Evolutionary conservation across 495 filamentous ascomycete species (phyloP).

Genomic region (Aspergillus saccharolyticus): DNA sequence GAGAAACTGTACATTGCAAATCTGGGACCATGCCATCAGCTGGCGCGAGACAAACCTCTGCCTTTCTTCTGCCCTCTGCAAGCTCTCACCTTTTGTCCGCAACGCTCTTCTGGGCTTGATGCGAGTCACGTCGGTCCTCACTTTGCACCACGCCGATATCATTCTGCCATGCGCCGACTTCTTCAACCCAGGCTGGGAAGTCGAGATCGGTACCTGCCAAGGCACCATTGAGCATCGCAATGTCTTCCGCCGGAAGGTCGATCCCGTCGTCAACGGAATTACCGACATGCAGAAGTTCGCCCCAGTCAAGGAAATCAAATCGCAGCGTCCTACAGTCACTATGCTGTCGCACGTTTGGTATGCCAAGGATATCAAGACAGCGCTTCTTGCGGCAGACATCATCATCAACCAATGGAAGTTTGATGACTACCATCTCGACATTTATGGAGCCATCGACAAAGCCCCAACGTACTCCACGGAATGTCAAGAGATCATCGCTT

Average conservation of each 20-base stretch:
- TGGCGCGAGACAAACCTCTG: conserved; percentile 61
- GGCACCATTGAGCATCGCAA: conserved; percentile 55
- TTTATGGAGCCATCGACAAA: conserved; percentile 60
- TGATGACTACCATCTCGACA: conserved; percentile 56
- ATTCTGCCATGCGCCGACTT: conserved; percentile 60
- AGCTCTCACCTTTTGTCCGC: conserved; percentile 53
- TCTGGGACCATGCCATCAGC: conserved; percentile 66
- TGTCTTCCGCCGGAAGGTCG: conserved; percentile 56
- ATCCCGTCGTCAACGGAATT: conserved; percentile 66
- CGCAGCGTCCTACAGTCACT: conserved; percentile 54
- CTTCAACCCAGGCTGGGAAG: conserved; percentile 66
- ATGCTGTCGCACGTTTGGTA: conserved; percentile 65
- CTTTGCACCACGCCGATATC: conserved; percentile 61
- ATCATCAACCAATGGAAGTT: conserved; percentile 65
- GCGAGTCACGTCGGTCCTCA: conserved; percentile 54
- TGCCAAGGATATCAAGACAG: conserved; percentile 62
- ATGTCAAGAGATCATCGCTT: conserved; percentile 57
- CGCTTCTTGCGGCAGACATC: conserved; percentile 57
- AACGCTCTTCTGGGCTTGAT: conserved; percentile 52
- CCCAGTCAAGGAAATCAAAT: conserved; percentile 54
- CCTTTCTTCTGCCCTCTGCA: conserved; percentile 55
- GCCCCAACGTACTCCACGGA: conserved; percentile 56
- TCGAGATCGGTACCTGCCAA: conserved; percentile 58
- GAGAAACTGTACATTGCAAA: conserved; percentile 54
- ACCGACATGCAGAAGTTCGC: conserved; percentile 60